Percentiles rank a stretch among this genome's conserved stretches.
Conservation (phyloP, 495 filamentous ascomycete genomes). For the Pyronema domesticum region DNA sequence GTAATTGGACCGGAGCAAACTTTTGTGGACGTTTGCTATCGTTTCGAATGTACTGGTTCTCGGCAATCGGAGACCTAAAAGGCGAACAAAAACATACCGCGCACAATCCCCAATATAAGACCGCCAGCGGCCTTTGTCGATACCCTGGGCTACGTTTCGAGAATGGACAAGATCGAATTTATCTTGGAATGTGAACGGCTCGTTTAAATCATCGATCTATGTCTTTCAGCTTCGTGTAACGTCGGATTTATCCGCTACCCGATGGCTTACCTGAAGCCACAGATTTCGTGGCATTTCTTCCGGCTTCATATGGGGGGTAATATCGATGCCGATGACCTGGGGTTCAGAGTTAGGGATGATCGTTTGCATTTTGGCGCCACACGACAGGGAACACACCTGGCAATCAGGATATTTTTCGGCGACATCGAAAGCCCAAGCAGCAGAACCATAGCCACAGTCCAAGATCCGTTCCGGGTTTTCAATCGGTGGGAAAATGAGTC, state of each 20-base stretch:
- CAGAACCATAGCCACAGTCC: slow-evolving; percentile 61
- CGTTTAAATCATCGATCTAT: slow-evolving; percentile 63
- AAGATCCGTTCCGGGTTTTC: slow-evolving; percentile 44
- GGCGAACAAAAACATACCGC: slow-evolving; percentile 28
- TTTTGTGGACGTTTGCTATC: no score
- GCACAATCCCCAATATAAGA: slow-evolving; percentile 65
- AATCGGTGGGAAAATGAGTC: slow-evolving; percentile 58
- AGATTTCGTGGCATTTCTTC: slow-evolving; percentile 27
- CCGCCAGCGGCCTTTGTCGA: slow-evolving; percentile 58
- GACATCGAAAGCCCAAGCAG: slow-evolving; percentile 41
- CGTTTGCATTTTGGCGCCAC: not conserved
- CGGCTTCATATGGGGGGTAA: slow-evolving; percentile 55
- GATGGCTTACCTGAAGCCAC: slow-evolving; percentile 19
- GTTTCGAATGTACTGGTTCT: no score
- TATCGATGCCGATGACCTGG: slow-evolving; percentile 68
- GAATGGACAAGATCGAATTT: slow-evolving; percentile 87
- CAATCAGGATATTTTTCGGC: slow-evolving; percentile 52
- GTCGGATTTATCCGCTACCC: not conserved
- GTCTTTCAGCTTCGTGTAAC: not conserved
- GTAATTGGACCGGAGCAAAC: no score
- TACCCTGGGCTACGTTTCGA: slow-evolving; percentile 57
- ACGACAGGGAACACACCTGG: slow-evolving; percentile 40
- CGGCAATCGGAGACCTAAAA: not conserved
- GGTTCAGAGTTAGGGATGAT: not conserved
- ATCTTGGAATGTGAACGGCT: slow-evolving; percentile 56